These are phyloP conservation scores for Cladosporium austrohemisphaericum DNA, from an alignment of 2,329 filamentous ascomycete species.

Conservation along the genomic window DNA sequence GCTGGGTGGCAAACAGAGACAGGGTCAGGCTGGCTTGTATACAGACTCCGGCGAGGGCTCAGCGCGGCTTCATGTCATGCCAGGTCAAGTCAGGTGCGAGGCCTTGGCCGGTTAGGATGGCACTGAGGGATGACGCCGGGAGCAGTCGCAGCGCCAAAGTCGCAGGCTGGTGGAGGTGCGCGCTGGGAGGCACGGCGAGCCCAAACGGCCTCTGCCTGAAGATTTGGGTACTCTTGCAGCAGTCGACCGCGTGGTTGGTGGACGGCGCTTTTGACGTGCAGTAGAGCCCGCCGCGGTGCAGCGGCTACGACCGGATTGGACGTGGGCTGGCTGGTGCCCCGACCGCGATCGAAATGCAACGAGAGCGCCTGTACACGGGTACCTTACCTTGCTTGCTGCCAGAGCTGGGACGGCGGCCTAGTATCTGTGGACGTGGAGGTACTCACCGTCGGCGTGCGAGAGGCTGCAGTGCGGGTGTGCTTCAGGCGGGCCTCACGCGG, in stretches of 20 bases:
- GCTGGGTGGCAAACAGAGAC: constrained; percentile 11
- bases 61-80: not conserved
- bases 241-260: constrained; percentile 6
- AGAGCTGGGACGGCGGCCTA: not conserved
- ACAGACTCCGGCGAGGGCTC: constrained; percentile 2
- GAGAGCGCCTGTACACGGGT: constrained; percentile 4
- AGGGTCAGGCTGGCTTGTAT: constrained; percentile 15
- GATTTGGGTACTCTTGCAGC: constrained; percentile 12
- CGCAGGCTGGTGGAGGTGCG: not conserved
- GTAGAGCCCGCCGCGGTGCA: constrained; percentile 2
- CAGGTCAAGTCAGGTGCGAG: constrained; percentile 13
- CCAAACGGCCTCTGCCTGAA: constrained; percentile 5
- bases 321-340: constrained; percentile 5
- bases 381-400: constrained; percentile 2
- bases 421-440: not conserved
- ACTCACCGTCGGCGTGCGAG: not conserved
- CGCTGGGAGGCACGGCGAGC: no score
- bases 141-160: no score
- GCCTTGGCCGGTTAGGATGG: constrained; percentile 1
- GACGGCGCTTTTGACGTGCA: not conserved
- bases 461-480: not conserved
- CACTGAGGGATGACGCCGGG: not conserved
- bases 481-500: constrained; percentile 9
- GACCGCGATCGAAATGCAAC: not conserved
- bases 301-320: constrained; percentile 1